These are phyloP conservation scores for Staphylotrichum longicolle DNA, from an alignment of 495 filamentous ascomycete species.

Conservation along the genomic window DNA sequence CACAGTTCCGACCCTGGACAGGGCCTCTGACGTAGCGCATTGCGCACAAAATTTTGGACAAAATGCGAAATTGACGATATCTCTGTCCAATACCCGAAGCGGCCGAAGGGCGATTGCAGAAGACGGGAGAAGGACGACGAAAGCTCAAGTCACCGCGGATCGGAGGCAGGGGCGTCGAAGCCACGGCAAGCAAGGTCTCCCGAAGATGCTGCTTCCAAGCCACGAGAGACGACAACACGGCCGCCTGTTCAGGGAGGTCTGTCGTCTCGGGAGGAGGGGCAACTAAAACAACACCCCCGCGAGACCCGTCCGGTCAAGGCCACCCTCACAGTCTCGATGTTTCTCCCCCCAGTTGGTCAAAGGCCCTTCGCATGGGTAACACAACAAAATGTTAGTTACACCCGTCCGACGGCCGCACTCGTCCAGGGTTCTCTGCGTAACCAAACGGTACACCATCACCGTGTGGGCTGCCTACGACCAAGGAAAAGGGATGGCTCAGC, in stretches of 20 bases:
- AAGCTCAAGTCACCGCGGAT: slow-evolving; percentile 7
- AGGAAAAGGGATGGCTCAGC: slow-evolving; percentile 7
- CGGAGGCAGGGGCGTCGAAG: slow-evolving; percentile 4
- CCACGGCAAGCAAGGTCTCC: background rate
- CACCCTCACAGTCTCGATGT: background rate
- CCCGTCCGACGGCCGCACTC: background rate
- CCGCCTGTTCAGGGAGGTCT: no score
- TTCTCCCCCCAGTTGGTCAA: background rate
- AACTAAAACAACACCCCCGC: slow-evolving; percentile 12
- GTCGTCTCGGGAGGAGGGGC: slow-evolving; percentile 2
- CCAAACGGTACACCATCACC: slow-evolving; percentile 4
- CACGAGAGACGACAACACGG: background rate
- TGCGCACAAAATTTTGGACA: slow-evolving; percentile 31
- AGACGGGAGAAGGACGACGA: slow-evolving; percentile 22
- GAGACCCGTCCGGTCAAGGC: background rate
- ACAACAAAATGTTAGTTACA: background rate
- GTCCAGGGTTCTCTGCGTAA: background rate
- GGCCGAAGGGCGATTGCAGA: slow-evolving; percentile 16
- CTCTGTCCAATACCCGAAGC: slow-evolving; percentile 30
- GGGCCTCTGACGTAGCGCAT: slow-evolving; percentile 34
- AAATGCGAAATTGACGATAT: slow-evolving; percentile 27
- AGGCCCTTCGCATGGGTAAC: background rate
- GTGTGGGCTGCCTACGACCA: background rate
- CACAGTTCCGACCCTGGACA: slow-evolving; percentile 18
- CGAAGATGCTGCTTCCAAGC: background rate